phyloP scores from a whole-genome alignment of 257 asterid species.

The Petrea volubilis region DNA sequence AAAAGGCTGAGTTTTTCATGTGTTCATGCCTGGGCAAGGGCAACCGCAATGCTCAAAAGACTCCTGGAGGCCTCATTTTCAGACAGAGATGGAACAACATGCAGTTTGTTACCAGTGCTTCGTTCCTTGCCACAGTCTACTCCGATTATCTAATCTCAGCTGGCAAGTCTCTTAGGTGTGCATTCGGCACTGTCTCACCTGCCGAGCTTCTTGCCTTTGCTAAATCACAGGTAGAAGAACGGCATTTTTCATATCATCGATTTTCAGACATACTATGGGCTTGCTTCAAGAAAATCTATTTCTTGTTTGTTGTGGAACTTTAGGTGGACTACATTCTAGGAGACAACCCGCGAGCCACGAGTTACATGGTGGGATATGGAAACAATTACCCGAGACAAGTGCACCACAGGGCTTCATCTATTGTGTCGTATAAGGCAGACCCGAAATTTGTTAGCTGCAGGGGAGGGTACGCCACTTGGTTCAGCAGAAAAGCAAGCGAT shows the following conservation, averaged over 20 bases:
- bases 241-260: neutral
- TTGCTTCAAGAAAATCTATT: neutral
- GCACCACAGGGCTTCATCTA: slow-evolving; percentile 95
- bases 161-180: slow-evolving; percentile 66
- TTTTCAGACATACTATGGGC: neutral
- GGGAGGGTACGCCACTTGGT: slow-evolving; percentile 99
- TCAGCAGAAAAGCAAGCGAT: slow-evolving; percentile 66
- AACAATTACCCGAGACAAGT: slow-evolving; percentile 85
- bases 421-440: slow-evolving; percentile 75
- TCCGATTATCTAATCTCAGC: slow-evolving; percentile 87
- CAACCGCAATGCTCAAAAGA: slow-evolving; percentile 67
- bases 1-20: slow-evolving; percentile 91
- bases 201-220: slow-evolving; percentile 77
- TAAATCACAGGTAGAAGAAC: slow-evolving; percentile 69
- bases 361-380: slow-evolving; percentile 99
- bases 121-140: slow-evolving; percentile 83
- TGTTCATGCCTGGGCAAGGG: slow-evolving; percentile 93
- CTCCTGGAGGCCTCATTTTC: slow-evolving; percentile 92
- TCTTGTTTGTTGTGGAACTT: neutral
- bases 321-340: slow-evolving; percentile 98
- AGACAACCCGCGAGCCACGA: slow-evolving; percentile 96
- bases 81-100: slow-evolving; percentile 95
- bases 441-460: slow-evolving; percentile 78
- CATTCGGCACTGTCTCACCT: slow-evolving; percentile 60
- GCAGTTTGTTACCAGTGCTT: slow-evolving; percentile 96